Conservation (phyloP, 2,329 filamentous ascomycete genomes). For the Cladosporium cucumerinum region DNA sequence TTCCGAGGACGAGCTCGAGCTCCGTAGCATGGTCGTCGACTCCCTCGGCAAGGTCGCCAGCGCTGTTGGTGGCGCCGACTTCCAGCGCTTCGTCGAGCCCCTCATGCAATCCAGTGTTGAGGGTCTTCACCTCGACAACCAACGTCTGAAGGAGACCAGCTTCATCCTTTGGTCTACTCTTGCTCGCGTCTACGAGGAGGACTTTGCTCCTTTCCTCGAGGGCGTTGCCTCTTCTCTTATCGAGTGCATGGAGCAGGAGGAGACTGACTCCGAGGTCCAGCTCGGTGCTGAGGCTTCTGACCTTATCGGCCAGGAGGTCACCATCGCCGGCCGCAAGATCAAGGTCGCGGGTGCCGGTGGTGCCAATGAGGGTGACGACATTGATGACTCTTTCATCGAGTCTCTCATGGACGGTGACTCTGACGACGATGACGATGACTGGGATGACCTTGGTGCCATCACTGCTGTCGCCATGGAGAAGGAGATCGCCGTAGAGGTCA, state of each 20-base stretch:
- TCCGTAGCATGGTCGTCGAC: conserved; percentile 86
- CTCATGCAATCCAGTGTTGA: conserved; percentile 93
- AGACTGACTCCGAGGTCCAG: conserved; percentile 73
- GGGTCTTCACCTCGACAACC: conserved; percentile 81
- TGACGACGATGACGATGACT: conserved; percentile 76
- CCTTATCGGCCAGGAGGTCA: conserved; percentile 71
- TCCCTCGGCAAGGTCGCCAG: conserved; percentile 88
- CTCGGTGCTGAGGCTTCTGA: conserved; percentile 71
- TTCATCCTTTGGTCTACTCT: conserved; percentile 96
- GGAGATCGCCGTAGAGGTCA: conserved; percentile 92
- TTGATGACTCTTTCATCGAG: conserved; percentile 39
- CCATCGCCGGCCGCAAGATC: conserved; percentile 78
- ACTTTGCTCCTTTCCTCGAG: conserved; percentile 73
- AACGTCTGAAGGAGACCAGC: conserved; percentile 88
- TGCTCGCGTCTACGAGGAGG: conserved; percentile 85
- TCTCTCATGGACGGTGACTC: conserved; percentile 57
- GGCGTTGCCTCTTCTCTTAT: conserved; percentile 78
- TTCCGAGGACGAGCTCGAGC: conserved; percentile 81
- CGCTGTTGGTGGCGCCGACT: conserved; percentile 79
- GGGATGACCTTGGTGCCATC: conserved; percentile 78
- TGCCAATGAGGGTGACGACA: conserved; percentile 48
- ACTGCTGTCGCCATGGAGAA: conserved; percentile 92
- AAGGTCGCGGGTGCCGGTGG: conserved; percentile 65
- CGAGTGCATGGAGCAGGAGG: conserved; percentile 83
- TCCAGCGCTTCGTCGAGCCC: conserved; percentile 86